Evolutionary conservation across 2,329 filamentous ascomycete species (phyloP).

Genomic region (Epichloe bromicola): DNA sequence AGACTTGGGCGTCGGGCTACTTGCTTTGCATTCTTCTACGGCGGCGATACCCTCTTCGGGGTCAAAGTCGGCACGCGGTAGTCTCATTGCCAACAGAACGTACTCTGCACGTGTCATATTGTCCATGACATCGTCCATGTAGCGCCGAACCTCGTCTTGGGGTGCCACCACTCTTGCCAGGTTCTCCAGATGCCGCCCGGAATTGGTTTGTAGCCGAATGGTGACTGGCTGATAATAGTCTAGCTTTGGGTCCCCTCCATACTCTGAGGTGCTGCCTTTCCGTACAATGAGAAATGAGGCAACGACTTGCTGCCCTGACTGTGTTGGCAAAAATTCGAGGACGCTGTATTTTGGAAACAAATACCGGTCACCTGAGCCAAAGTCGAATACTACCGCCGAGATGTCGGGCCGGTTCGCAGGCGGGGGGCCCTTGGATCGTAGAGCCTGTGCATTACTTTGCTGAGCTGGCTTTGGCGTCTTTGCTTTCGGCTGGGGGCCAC

Average conservation of each 20-base stretch:
- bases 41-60: constrained; percentile 15
- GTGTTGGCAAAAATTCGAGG: constrained; percentile 46
- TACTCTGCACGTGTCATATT: constrained; percentile 57
- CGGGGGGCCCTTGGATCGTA: constrained; percentile 48
- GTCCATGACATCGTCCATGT: constrained; percentile 60
- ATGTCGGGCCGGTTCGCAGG: constrained; percentile 44
- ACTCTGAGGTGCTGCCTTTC: constrained; percentile 54
- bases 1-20: constrained; percentile 17
- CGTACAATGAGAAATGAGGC: constrained; percentile 68
- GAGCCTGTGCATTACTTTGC: constrained; percentile 34
- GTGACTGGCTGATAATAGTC: constrained; percentile 70
- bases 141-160: constrained; percentile 47
- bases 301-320: constrained; percentile 46
- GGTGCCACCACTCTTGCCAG: constrained; percentile 49
- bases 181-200: constrained; percentile 45
- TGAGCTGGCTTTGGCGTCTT: constrained; percentile 16
- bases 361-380: constrained; percentile 62
- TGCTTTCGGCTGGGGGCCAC: constrained; percentile 17
- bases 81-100: constrained; percentile 51
- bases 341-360: constrained; percentile 70
- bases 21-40: constrained; percentile 19
- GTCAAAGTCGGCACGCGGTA: constrained; percentile 33
- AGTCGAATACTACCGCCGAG: constrained; percentile 56
- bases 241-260: constrained; percentile 46
- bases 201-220: constrained; percentile 42